These are phyloP conservation scores for Neurospora sp. DNA, from an alignment of 495 filamentous ascomycete genomes.

Conservation along the genomic window DNA sequence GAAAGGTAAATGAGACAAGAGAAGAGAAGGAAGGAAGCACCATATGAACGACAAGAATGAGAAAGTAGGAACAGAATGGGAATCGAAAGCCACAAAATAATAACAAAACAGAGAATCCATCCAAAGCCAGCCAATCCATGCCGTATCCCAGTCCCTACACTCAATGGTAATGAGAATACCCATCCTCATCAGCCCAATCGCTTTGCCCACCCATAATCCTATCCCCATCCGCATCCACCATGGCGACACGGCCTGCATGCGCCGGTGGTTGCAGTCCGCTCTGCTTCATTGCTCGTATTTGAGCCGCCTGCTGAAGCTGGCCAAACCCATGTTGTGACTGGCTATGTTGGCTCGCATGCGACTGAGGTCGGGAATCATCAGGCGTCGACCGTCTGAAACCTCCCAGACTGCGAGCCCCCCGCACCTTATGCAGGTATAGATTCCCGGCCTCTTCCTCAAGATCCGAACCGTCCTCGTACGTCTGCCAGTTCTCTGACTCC, in stretches of 20 bases:
- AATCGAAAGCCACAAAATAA: background rate
- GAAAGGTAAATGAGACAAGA: background rate
- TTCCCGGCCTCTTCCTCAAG: slow-evolving; percentile 65
- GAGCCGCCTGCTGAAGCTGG: background rate
- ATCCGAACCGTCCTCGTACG: slow-evolving; percentile 69
- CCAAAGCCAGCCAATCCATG: background rate
- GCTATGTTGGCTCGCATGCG: slow-evolving; percentile 7
- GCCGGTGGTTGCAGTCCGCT: slow-evolving; percentile 29
- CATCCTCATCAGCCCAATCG: slow-evolving; percentile 49
- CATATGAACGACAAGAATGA: background rate
- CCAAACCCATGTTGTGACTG: background rate
- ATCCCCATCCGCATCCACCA: slow-evolving; percentile 37
- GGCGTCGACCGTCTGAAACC: slow-evolving; percentile 44
- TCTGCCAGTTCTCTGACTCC: slow-evolving; percentile 94
- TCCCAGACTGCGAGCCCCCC: slow-evolving; percentile 40
- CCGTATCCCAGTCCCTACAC: background rate
- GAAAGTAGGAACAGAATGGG: background rate
- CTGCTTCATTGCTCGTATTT: slow-evolving; percentile 22
- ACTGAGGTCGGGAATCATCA: slow-evolving; percentile 8
- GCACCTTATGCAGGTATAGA: slow-evolving; percentile 65
- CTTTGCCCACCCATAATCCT: slow-evolving; percentile 38
- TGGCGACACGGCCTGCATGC: slow-evolving; percentile 20
- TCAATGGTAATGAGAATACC: slow-evolving; percentile 21
- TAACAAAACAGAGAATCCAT: background rate
- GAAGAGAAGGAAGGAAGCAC: background rate